phyloP scores from a whole-genome alignment of 805 yeast species.

The Tetrapisispora namnaoensis region DNA sequence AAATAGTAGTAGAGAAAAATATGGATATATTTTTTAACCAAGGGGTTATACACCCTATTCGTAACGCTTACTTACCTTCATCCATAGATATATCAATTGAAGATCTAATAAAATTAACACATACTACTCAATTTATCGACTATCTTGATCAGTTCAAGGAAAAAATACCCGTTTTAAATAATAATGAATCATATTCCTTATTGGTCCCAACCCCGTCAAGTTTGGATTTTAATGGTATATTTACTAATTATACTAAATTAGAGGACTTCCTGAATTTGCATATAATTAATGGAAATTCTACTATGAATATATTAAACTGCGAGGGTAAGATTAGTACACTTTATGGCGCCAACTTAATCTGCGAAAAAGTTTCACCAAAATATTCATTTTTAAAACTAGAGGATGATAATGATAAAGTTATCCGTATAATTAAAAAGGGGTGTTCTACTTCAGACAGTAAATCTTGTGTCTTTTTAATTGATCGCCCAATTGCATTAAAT shows the following conservation, averaged over 20 bases:
- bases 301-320: constrained; percentile 40
- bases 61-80: constrained; percentile 47
- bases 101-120: constrained; percentile 50
- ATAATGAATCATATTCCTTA: constrained; percentile 43
- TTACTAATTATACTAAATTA: constrained; percentile 35
- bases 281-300: constrained; percentile 50
- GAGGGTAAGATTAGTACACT: constrained; percentile 36
- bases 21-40: constrained; percentile 67
- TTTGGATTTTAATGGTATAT: constrained; percentile 41
- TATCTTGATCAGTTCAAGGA: constrained; percentile 38
- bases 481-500: constrained; percentile 51
- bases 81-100: constrained; percentile 41
- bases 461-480: constrained; percentile 54
- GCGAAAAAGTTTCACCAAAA: constrained; percentile 34
- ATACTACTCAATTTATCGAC: constrained; percentile 36
- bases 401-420: constrained; percentile 47
- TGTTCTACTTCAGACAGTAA: constrained; percentile 35
- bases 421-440: constrained; percentile 51
- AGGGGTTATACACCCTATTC: constrained; percentile 75
- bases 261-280: constrained; percentile 56
- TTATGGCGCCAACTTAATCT: constrained; percentile 34
- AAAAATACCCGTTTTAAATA: constrained; percentile 34
- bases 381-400: constrained; percentile 32
- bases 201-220: constrained; percentile 61
- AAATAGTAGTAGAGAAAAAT: constrained; percentile 26